Evolutionary conservation across 805 yeast species (phyloP), one percentile per base, ranked within the genome.

Genomic region (Candida oleophila): DNA sequence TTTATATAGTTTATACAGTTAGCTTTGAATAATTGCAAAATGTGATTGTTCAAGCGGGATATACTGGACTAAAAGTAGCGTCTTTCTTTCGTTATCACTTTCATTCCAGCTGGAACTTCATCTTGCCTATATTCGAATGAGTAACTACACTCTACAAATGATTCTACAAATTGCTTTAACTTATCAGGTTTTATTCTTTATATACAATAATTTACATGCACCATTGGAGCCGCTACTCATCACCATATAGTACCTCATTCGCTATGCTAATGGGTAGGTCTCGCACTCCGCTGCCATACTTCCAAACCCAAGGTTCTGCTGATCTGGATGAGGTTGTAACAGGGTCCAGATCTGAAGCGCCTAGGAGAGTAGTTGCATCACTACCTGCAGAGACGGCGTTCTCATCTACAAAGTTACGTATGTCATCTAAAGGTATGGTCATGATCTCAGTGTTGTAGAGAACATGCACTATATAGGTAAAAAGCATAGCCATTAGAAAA

Each of bases 251-350:
- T 1, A 85, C 81, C 41, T 76, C 75, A 56, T 87, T 85, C 1
- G 85, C 92, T 40, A 81, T 76, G 12, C 80, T 76, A 1, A 90
- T 71, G 0, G 96, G 92, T 43, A 91, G 59, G 62, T 91, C 98
- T 78, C 89, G 80, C 3, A 92, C 92, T 0, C 96, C 97, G 58
- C 89, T 87, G 0, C 94, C 35, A 8, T 22, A 14, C 57, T 20
- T 15, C 21, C 30, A 42, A 4, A 39, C 36, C 45, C 44, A 32
- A 28, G 20, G 37, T 11, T 12, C 32, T 4, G 41, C 39, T 4
- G 14, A 16, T 9, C 4, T 9, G 22, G 39, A 36, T 5, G 30
- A 25, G 11, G 30, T 25, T 11, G 11, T 25, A 7, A 11, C 9
- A 25, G 30, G 30, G 30, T 5, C 11, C 11, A 25, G 11, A 7